Evolutionary conservation across 148 eudicot genomes (phyloP), one percentile per base, ranked within the genome.

Genomic region (Bassia scoparia): DNA sequence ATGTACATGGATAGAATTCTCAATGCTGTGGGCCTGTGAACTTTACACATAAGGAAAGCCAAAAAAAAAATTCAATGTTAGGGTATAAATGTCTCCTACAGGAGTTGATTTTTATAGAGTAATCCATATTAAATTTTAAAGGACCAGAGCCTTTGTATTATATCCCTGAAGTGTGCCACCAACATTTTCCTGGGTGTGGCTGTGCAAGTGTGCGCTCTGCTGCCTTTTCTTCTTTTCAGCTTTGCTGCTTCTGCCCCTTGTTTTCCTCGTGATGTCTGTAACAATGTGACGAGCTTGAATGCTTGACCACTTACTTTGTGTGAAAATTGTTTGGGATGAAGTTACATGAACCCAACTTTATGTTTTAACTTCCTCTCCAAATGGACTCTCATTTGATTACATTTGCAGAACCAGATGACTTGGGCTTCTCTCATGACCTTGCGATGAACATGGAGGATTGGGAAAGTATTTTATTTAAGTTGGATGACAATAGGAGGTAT

Each of bases 401-500:
- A 63, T 34, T 17, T 76, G 61, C 78, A 73, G 67, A 72, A 77
- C 68, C 83, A 79, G 86, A 74, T 38, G 78, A 33, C 11, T 68
- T 58, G 64, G 70, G 49, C 30, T 43, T 41, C 58, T 58, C 33
- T 62, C 68, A 59, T 69, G 84, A 54, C 71, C 54, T 33, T 21
- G 80, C 60, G 70, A 77, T 71, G 63, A 75, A 67, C 69, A 58
- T 73, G 44, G 90, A 90, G 75, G 80, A 89, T 69, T 91, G 92
- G 97, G 98, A 94, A 76, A 65, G 73, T 33, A 76, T 87, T 69
- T 79, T 88, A 81, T 80, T 87, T 76, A 82, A 82, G 37, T 76
- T 94, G 68, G 88, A 87, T 71, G 96, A 91, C 76, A 89, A 84
- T 31, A 94, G 75, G 83, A 87, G 97, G 77, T 91, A 89, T 62